Evolutionary conservation across 192 early-diverging fungal genomes (phyloP).

Genomic region (Blastocladiella britannica): DNA sequence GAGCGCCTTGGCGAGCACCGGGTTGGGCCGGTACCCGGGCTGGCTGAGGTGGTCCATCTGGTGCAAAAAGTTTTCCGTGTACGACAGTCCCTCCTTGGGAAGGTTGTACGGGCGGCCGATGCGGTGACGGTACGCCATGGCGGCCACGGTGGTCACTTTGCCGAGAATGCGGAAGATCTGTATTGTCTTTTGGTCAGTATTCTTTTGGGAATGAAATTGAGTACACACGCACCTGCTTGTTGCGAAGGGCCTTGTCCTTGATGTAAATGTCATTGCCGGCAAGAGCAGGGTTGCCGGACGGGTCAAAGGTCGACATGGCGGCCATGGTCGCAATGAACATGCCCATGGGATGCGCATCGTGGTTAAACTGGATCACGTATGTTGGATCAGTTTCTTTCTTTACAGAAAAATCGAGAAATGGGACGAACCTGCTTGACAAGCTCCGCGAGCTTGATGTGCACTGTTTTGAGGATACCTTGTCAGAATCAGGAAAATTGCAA

Average conservation of each 20-base stretch:
- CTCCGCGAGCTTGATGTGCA: slow-evolving; percentile 33
- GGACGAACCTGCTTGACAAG: slow-evolving; percentile 25
- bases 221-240: no score
- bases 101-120: slow-evolving; percentile 21
- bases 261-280: slow-evolving; percentile 21
- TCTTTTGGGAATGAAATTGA: no score
- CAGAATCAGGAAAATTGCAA: no score
- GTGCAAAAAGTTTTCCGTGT: slow-evolving; percentile 44
- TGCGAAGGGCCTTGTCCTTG: slow-evolving; percentile 12
- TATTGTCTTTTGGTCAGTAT: no score
- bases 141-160: slow-evolving; percentile 40
- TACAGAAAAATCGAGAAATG: slow-evolving; percentile 9
- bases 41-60: slow-evolving; percentile 45
- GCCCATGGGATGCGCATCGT: slow-evolving; percentile 44
- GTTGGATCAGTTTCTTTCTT: neutral
- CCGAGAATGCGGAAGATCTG: slow-evolving; percentile 40
- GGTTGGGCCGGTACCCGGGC: slow-evolving; percentile 32
- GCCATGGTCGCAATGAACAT: slow-evolving; percentile 40
- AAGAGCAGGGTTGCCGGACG: slow-evolving; percentile 45
- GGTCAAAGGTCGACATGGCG: slow-evolving; percentile 40
- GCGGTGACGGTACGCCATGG: slow-evolving; percentile 36
- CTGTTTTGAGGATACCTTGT: no score
- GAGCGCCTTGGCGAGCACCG: slow-evolving; percentile 31
- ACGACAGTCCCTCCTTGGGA: slow-evolving; percentile 25
- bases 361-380: slow-evolving; percentile 23